phyloP scores from a whole-genome alignment of 2,329 filamentous ascomycete genomes.

The Colletotrichum agaves region DNA sequence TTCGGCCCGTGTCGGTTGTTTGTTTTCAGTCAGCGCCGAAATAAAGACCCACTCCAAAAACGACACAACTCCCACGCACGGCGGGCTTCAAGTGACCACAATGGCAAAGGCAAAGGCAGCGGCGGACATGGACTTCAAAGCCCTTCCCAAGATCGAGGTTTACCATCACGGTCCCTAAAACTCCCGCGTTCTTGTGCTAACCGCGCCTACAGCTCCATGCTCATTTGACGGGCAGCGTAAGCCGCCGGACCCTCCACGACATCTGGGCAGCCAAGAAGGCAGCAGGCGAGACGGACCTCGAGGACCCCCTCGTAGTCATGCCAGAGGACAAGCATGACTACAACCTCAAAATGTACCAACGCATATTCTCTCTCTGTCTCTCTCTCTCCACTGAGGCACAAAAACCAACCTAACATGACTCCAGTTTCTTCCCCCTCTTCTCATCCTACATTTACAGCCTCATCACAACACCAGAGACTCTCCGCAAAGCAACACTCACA shows the following conservation, averaged over 20 bases:
- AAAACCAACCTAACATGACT: not conserved
- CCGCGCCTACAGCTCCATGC: conserved; percentile 72
- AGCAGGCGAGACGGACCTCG: conserved; percentile 62
- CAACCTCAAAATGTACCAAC: conserved; percentile 69
- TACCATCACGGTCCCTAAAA: not conserved
- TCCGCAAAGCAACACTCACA: conserved; percentile 70
- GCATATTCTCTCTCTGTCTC: conserved; percentile 36
- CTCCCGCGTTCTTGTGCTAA: not conserved
- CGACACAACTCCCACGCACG: too few relatives aligned
- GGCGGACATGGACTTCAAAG: conserved; percentile 54
- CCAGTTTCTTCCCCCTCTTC: conserved; percentile 81
- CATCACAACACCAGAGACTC: conserved; percentile 69
- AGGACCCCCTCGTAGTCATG: conserved; percentile 77
- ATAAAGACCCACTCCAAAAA: too few relatives aligned
- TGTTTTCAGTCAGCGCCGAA: too few relatives aligned
- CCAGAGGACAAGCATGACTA: conserved; percentile 78
- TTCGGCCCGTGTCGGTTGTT: too few relatives aligned
- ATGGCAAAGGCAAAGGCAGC: not conserved
- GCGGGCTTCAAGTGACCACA: not conserved
- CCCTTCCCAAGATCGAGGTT: conserved; percentile 68
- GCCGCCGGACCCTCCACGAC: conserved; percentile 75
- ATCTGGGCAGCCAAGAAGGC: conserved; percentile 74
- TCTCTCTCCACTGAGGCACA: not conserved
- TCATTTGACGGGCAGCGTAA: conserved; percentile 83
- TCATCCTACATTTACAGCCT: conserved; percentile 83